Evolutionary conservation across 441 rosid genomes (phyloP), one percentile per base, ranked within the genome.

Genomic region (Mallotus japonicus): DNA sequence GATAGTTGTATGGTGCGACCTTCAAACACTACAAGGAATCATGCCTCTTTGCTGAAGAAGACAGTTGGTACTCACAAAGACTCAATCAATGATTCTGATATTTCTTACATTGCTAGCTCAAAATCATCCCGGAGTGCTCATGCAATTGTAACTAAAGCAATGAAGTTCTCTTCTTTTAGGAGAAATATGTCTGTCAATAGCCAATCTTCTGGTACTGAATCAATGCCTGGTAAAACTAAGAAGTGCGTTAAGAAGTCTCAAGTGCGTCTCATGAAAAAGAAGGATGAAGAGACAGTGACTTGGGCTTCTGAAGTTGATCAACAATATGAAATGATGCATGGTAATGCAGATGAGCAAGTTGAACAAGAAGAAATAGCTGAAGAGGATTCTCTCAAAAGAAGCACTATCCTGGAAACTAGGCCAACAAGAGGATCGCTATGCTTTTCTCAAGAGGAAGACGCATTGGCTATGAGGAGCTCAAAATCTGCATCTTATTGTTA

Each of bases 231-330:
- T 62, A 79, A 64, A 56, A 61, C 70, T 72, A 73, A 75, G 80
- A 78, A 70, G 70, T 51, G 58, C 40, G 37, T 66, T 58, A 79
- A 75, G 76, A 85, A 80, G 76, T 73, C 77, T 71, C 82, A 13
- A 34, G 59, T 71, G 69, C 87, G 50, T 75, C 73, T 75, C 72
- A 71, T 73, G 56, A 82, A 62, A 60, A 80, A 83, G 72, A 78
- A 73, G 54, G 85, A 83, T 47, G 82, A 80, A 77, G 83, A 83
- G 63, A 75, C 58, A 49, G 76, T 73, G 66, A 69, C 76, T 70
- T 76, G 83, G 85, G 76, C 76, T 71, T 77, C 83, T 63, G 89
- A 81, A 74, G 77, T 80, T 70, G 84, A 81, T 81, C 84, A 81
- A 63, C 80, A 76, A 74, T 64, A 59, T 84, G 80, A 75, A 24